These are phyloP conservation scores for Trichoderma sp. DNA, from an alignment of 2,329 filamentous ascomycete genomes.

Conservation along the genomic window DNA sequence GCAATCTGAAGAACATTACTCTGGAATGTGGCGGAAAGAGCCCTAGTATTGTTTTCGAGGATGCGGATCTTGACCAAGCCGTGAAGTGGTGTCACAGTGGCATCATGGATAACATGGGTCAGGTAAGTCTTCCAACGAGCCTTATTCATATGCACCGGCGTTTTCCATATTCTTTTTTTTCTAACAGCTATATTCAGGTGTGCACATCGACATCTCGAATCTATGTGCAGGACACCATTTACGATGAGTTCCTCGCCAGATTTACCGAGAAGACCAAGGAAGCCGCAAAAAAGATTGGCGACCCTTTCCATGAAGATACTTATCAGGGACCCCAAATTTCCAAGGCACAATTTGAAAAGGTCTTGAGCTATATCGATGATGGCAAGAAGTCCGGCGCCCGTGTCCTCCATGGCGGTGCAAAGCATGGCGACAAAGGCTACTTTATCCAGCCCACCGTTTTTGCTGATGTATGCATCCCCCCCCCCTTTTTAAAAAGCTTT, in stretches of 20 bases:
- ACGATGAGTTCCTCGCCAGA: constrained; percentile 27
- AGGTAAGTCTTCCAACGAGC: constrained; percentile 49
- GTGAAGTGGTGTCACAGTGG: constrained; percentile 12
- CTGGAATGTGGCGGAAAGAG: constrained; percentile 68
- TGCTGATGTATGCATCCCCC: constrained; percentile 41
- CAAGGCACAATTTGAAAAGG: constrained; percentile 57
- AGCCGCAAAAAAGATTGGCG: constrained; percentile 22
- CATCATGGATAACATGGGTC: constrained; percentile 52
- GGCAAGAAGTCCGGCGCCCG: constrained; percentile 72
- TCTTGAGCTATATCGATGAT: constrained; percentile 42
- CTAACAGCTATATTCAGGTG: not conserved
- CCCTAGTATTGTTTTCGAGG: constrained; percentile 14
- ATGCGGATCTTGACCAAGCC: constrained; percentile 14
- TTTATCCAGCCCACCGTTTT: constrained; percentile 71
- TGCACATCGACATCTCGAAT: constrained; percentile 31
- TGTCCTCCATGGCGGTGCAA: constrained; percentile 62
- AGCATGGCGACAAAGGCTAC: constrained; percentile 48
- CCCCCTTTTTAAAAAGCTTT: not conserved
- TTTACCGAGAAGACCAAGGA: constrained; percentile 46
- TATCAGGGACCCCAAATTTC: constrained; percentile 46
- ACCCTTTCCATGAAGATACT: constrained; percentile 21
- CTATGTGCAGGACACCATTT: constrained; percentile 36
- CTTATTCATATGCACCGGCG: not conserved
- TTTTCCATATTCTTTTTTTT: not conserved
- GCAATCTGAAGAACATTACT: constrained; percentile 74